A percentile compares a stretch with the other conserved stretches of the same genome.
phyloP scores from a whole-genome alignment of 805 yeast species.

The Monosporozyma aerobia region DNA sequence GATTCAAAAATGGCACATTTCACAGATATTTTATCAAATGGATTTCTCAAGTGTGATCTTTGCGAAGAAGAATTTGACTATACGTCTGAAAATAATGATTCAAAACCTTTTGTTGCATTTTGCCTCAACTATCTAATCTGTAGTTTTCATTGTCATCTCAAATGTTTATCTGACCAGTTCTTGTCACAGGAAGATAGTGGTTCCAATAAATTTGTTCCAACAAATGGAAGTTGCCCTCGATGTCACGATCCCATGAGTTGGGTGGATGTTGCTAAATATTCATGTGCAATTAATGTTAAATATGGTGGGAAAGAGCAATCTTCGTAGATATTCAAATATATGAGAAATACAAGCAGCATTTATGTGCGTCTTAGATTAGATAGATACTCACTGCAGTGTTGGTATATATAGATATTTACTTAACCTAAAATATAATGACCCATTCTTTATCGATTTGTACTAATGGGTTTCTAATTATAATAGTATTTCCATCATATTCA shows the following conservation, averaged over 20 bases:
- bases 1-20: constrained; percentile 8
- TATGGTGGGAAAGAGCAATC: constrained; percentile 4
- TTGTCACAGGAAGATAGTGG: constrained; percentile 3
- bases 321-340: not conserved
- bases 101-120: constrained; percentile 29
- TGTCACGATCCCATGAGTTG: constrained; percentile 23
- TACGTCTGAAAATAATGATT: constrained; percentile 20
- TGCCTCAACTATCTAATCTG: constrained; percentile 29
- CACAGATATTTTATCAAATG: constrained; percentile 16
- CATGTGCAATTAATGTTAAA: constrained; percentile 14
- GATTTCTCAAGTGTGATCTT: constrained; percentile 24
- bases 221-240: constrained; percentile 23
- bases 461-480: constrained; percentile 41
- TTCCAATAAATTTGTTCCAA: constrained; percentile 4
- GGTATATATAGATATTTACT: constrained; percentile 4
- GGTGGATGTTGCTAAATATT: constrained; percentile 22
- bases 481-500: constrained; percentile 8
- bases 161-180: constrained; percentile 31
- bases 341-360: not conserved
- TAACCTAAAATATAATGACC: constrained; percentile 31
- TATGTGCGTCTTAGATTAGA: not conserved
- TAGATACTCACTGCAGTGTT: not conserved
- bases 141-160: constrained; percentile 30
- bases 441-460: constrained; percentile 41
- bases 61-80: constrained; percentile 31